Evolutionary conservation across 345 rosid species (phyloP), one percentile per base, ranked within the genome.

Genomic region (Acer yangbiense): DNA sequence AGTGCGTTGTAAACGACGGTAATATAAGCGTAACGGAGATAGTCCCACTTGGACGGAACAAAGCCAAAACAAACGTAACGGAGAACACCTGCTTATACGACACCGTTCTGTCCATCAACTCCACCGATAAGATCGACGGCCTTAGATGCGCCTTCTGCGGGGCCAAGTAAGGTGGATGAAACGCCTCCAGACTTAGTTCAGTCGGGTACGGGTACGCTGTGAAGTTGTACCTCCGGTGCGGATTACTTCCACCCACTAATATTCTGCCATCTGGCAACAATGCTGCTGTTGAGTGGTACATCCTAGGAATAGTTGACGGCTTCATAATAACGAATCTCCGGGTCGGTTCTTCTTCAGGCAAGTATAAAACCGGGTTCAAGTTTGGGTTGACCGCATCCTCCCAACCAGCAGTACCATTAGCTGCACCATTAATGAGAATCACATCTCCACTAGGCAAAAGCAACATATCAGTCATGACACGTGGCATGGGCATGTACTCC

Each of bases 191-290:
- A 77, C 98, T 92, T 75, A 95, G 83, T 41, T 91, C 93, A 4
- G 98, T 93, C 62, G 90, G 93, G 80, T 89, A 90, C 2, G 86
- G 88, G 20, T 68, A n/a, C 57, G 87, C 91, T 16, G 87, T 89
- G 88, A 92, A 93, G 79, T 90, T 85, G 85, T 95, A 92, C 63
- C 43, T 79, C 32, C 69, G 69, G 85, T 95, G 89, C 17, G 97
- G 98, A 76, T 95, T 95, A 83, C 98, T 92, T 21, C 98, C 98
- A 14, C 94, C 97, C 69, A 95, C 91, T 25, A 95, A 78, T 23
- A 95, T 83, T 76, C 98, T 87, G 23, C 95, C 97, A 68, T 95
- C 98, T 64, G 90, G 87, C 75, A 91, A 79, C 39, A 95, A 84
- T 55, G 82, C 81, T 4, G 95, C 93, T 0, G 94, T 69, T 0